Conservation (phyloP, 306 rosid genomes). For the Calophaca sinica region DNA sequence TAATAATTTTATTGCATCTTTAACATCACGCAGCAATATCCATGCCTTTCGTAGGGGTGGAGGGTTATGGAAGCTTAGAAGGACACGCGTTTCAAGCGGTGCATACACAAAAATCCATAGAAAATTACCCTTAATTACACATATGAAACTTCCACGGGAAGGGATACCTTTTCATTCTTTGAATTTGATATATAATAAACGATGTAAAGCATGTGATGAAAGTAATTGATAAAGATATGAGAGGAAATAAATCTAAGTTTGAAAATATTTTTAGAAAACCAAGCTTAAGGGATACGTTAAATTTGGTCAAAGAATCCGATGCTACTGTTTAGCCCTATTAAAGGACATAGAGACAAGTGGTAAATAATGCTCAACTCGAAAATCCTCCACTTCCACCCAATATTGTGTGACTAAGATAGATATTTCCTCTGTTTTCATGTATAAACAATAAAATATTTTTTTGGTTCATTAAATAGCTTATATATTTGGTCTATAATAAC, state of each 20-base stretch:
- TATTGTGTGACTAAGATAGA: conserved; percentile 33
- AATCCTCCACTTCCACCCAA: conserved; percentile 39
- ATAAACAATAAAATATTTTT: too few relatives aligned
- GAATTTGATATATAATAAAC: background rate
- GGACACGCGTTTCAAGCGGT: too few relatives aligned
- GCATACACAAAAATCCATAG: too few relatives aligned
- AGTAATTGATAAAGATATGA: conserved; percentile 10
- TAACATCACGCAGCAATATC: too few relatives aligned
- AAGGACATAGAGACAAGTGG: conserved; percentile 44
- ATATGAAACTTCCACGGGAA: conserved; percentile 11
- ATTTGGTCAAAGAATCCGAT: conserved; percentile 52
- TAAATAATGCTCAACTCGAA: conserved; percentile 27
- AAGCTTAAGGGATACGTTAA: conserved; percentile 37
- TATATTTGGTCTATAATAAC: too few relatives aligned
- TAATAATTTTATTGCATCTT: too few relatives aligned
- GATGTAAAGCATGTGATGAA: conserved; percentile 27
- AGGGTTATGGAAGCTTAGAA: too few relatives aligned
- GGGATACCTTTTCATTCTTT: conserved; percentile 20
- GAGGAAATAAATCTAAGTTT: background rate
- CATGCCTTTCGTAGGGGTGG: too few relatives aligned
- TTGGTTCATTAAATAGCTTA: too few relatives aligned
- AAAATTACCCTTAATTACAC: background rate
- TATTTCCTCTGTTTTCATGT: too few relatives aligned
- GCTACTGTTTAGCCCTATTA: conserved; percentile 26
- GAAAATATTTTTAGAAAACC: background rate